Evolutionary conservation across 805 yeast genomes (phyloP).

Genomic region (Starmerella apis): DNA sequence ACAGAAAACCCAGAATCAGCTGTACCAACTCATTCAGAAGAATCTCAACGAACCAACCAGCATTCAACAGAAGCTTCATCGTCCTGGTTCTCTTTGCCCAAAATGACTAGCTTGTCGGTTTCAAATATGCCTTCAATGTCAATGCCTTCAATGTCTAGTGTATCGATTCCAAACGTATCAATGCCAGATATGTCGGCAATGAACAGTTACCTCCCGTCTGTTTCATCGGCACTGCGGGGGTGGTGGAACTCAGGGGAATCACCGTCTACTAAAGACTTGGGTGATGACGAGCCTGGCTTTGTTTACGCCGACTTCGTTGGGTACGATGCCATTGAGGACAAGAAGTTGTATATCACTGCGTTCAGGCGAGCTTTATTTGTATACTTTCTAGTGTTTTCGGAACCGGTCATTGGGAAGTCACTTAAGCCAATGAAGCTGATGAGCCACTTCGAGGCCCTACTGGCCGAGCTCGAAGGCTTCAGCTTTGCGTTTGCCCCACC

Average conservation of each 20-base stretch:
- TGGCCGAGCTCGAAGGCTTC: constrained; percentile 20
- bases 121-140: background rate
- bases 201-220: background rate
- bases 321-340: constrained; percentile 1
- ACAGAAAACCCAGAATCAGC: too few species aligned
- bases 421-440: background rate
- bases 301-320: background rate
- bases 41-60: too few species aligned
- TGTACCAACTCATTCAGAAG: background rate
- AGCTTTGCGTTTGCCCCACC: constrained; percentile 25
- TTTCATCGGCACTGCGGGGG: background rate
- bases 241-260: constrained; percentile 2
- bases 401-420: background rate
- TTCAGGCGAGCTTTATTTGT: constrained; percentile 12
- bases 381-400: constrained; percentile 8
- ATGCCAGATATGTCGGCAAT: constrained; percentile 5
- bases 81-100: constrained; percentile 11
- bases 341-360: background rate
- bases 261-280: background rate
- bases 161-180: background rate
- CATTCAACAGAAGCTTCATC: too few species aligned
- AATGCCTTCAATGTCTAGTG: background rate
- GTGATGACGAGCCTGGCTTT: constrained; percentile 6
- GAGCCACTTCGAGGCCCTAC: constrained; percentile 12
- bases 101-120: constrained; percentile 3